Evolutionary conservation across 805 yeast genomes (phyloP).

Genomic region (Yarrowia keelungensis): DNA sequence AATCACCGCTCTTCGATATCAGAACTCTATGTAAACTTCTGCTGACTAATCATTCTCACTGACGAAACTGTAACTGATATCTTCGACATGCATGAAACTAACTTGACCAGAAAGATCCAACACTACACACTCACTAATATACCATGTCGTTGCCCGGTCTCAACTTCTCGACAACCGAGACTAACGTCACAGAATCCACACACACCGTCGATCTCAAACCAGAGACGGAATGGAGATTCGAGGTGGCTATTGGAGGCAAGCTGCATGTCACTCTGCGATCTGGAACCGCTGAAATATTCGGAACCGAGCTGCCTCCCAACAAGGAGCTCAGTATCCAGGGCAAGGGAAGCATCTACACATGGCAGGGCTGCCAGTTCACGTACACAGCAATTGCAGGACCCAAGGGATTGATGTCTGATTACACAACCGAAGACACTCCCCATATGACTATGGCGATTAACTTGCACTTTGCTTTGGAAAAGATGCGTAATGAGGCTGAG

Average conservation of each 20-base stretch:
- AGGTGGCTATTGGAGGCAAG: constrained; percentile 61
- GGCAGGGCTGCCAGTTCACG: constrained; percentile 69
- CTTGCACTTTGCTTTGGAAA: constrained; percentile 78
- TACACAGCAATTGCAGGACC: constrained; percentile 50
- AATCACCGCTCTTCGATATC: neutral
- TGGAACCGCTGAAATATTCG: constrained; percentile 90
- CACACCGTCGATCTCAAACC: constrained; percentile 45
- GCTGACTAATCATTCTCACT: neutral
- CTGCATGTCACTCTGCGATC: constrained; percentile 59
- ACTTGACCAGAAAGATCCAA: constrained; percentile 2
- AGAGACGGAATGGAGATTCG: constrained; percentile 76
- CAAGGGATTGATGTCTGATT: constrained; percentile 53
- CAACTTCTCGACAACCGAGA: constrained; percentile 25
- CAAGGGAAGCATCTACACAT: constrained; percentile 63
- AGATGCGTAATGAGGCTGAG: constrained; percentile 50
- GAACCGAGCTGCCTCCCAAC: constrained; percentile 86
- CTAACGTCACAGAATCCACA: constrained; percentile 21
- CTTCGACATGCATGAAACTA: constrained; percentile 14
- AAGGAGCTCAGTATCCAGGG: constrained; percentile 65
- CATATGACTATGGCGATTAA: constrained; percentile 65
- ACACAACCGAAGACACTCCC: constrained; percentile 73
- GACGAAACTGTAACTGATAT: neutral
- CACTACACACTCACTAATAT: neutral
- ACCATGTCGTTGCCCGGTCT: constrained; percentile 42
- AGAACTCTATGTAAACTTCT: constrained; percentile 2